Conservation (phyloP, 2,329 filamentous ascomycete genomes). For the Fusarium albosuccineum region DNA sequence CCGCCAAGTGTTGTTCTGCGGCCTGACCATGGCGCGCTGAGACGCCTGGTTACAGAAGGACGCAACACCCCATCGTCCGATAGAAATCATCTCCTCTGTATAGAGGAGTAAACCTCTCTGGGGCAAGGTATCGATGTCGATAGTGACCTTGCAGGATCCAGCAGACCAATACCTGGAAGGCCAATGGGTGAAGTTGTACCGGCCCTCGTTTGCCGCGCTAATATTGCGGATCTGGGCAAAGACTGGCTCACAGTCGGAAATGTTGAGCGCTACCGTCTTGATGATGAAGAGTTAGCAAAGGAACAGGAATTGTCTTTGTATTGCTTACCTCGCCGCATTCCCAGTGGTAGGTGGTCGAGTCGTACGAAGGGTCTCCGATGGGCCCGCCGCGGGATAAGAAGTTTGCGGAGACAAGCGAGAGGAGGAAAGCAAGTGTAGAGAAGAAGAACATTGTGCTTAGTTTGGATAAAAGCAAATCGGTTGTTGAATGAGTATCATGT, state of each 20-base stretch:
- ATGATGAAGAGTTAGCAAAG: not conserved
- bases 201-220: not conserved
- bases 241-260: not conserved
- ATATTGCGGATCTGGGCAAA: not conserved
- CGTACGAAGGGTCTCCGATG: not conserved
- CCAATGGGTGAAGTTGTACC: not conserved
- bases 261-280: not conserved
- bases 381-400: not conserved
- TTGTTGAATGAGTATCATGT: not conserved
- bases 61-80: not conserved
- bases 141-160: not conserved
- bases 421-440: not conserved
- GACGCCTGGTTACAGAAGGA: not conserved
- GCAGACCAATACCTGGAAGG: not conserved
- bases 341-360: slow-evolving; percentile 9
- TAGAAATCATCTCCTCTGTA: not conserved
- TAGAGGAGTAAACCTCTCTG: slow-evolving; percentile 1
- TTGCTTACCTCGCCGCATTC: slow-evolving; percentile 13
- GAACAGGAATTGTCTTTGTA: not conserved
- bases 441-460: not conserved
- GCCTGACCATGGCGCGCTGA: not conserved
- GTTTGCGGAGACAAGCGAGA: slow-evolving; percentile 3
- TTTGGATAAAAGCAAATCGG: not conserved
- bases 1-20: slow-evolving; percentile 18
- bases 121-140: not conserved